Conservation (phyloP, 257 asterid species). For the Solanum etuberosum region DNA sequence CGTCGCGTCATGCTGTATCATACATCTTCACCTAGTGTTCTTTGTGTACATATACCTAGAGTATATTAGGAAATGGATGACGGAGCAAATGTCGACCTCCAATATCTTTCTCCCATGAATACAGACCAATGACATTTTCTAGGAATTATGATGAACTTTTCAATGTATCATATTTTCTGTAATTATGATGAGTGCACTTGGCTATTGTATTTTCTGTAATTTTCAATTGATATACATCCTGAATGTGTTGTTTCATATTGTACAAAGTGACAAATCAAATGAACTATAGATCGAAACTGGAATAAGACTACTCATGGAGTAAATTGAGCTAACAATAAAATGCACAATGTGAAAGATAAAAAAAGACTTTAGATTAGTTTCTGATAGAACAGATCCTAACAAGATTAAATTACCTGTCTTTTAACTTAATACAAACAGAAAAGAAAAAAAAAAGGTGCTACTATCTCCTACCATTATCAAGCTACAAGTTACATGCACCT, state of each 20-base stretch:
- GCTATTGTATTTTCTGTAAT: background rate
- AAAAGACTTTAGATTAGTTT: background rate
- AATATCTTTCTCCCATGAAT: background rate
- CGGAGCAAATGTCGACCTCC: background rate
- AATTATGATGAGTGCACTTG: background rate
- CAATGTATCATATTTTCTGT: background rate
- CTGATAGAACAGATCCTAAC: background rate
- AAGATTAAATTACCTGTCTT: background rate
- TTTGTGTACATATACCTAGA: background rate
- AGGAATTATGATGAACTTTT: background rate
- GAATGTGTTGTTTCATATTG: background rate
- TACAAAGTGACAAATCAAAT: background rate
- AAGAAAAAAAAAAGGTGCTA: background rate
- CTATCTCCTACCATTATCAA: background rate
- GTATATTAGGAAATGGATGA: background rate
- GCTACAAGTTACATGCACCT: background rate
- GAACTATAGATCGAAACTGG: background rate
- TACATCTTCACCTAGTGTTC: background rate
- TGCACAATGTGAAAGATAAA: background rate
- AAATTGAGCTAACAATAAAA: background rate
- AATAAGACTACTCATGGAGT: background rate
- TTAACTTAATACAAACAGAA: background rate
- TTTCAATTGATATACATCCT: background rate
- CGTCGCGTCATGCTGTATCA: constrained; percentile 10
- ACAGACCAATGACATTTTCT: background rate